Conservation (phyloP, 192 early-diverging fungal species). For the Linnemannia hyalina region DNA sequence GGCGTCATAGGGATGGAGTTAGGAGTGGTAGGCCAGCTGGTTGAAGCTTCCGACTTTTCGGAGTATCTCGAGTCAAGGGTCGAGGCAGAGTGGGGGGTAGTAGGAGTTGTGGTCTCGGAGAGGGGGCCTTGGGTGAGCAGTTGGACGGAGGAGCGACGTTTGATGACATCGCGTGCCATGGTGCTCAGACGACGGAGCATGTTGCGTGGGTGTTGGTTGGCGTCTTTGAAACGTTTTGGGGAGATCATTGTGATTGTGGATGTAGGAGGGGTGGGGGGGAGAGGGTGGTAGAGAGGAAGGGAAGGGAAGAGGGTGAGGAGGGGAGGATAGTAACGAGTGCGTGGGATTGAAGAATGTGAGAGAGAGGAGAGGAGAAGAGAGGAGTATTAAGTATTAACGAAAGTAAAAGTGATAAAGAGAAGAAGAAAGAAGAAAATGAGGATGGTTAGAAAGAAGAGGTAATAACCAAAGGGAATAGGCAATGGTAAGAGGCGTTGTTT, state of each 20-base stretch:
- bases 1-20: slow-evolving; percentile 1
- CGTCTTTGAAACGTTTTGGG: slow-evolving; percentile 27
- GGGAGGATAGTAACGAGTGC: background rate
- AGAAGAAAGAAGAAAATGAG: background rate
- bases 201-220: slow-evolving; percentile 34
- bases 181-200: slow-evolving; percentile 46
- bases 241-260: slow-evolving; percentile 10
- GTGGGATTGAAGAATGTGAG: background rate
- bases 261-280: background rate
- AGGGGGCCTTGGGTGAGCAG: background rate
- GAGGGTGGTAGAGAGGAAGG: background rate
- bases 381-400: too few relatives aligned
- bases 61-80: background rate
- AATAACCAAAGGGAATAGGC: background rate
- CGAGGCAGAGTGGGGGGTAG: slow-evolving; percentile 8
- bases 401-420: background rate
- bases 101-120: slow-evolving; percentile 7
- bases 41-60: background rate
- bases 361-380: background rate
- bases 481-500: background rate
- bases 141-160: slow-evolving; percentile 31
- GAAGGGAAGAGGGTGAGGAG: background rate
- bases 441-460: background rate
- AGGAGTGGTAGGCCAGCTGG: background rate
- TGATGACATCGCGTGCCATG: slow-evolving; percentile 42